Evolutionary conservation across 805 yeast species (phyloP).

Genomic region (Saturnispora quitensis): DNA sequence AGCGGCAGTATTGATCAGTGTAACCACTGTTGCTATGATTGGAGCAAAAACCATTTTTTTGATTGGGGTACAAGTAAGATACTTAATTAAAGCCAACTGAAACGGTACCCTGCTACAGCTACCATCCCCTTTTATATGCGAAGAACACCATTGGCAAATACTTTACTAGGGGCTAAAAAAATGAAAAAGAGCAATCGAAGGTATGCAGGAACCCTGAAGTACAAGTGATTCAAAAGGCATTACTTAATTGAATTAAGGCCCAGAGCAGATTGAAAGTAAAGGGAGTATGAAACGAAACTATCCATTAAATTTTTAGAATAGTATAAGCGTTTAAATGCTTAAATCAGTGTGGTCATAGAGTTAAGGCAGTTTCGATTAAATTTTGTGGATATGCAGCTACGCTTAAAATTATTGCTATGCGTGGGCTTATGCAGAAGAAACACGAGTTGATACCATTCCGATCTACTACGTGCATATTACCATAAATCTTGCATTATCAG

Average conservation of each 20-base stretch:
- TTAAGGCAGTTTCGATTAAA: neutral
- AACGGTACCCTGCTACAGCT: neutral
- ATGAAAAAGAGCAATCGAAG: neutral
- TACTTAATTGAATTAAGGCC: neutral
- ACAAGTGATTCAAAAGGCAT: neutral
- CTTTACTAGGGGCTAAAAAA: neutral
- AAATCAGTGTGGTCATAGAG: too few species aligned
- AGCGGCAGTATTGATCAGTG: neutral
- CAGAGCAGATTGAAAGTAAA: neutral
- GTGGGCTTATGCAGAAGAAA: neutral
- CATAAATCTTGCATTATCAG: neutral
- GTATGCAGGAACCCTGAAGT: neutral
- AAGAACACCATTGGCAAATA: neutral
- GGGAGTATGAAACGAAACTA: too few species aligned
- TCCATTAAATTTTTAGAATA: too few species aligned
- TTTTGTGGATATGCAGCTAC: neutral
- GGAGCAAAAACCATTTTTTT: neutral
- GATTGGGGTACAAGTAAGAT: too few species aligned
- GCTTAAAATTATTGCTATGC: neutral
- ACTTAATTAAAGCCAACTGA: too few species aligned
- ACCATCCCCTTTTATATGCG: neutral
- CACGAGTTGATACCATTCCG: neutral
- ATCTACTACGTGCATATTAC: neutral
- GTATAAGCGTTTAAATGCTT: too few species aligned
- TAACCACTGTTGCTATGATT: neutral